A percentile compares a stretch with the other conserved stretches of the same genome.
phyloP scores from a whole-genome alignment of 441 rosid species.

The Eruca vesicaria region DNA sequence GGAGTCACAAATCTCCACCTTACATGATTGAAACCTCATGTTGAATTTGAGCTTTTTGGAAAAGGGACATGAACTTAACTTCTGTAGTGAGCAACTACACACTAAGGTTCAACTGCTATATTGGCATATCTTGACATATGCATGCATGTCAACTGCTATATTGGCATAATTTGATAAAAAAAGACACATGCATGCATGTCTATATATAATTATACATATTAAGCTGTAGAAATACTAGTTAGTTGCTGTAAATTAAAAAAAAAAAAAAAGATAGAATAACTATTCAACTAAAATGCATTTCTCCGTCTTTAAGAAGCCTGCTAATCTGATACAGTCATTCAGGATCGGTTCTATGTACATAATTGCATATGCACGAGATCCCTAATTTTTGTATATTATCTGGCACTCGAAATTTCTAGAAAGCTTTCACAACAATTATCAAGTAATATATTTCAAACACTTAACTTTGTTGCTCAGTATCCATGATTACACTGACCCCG shows the following conservation, averaged over 20 bases:
- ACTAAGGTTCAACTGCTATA: constrained; percentile 22
- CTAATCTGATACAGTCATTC: neutral
- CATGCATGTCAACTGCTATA: constrained; percentile 16
- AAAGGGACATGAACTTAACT: constrained; percentile 30
- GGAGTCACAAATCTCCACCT: constrained; percentile 37
- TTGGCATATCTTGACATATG: constrained; percentile 5
- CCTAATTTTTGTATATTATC: neutral
- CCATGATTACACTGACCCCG: constrained; percentile 3
- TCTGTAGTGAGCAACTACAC: constrained; percentile 30
- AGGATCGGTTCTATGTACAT: neutral
- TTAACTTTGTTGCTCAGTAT: neutral
- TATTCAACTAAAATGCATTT: neutral
- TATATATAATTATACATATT: neutral
- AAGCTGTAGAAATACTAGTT: neutral
- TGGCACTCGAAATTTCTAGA: constrained; percentile 1
- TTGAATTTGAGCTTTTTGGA: constrained; percentile 36
- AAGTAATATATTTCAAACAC: neutral
- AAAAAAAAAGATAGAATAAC: neutral
- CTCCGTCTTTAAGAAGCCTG: neutral
- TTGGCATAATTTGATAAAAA: constrained; percentile 2
- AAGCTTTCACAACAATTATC: neutral
- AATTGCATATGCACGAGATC: neutral
- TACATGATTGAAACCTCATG: constrained; percentile 32
- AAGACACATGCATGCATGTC: too few species aligned
- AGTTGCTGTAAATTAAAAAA: neutral